Conservation (phyloP, 2,329 filamentous ascomycete genomes). For the Coniochaeta sp. region DNA sequence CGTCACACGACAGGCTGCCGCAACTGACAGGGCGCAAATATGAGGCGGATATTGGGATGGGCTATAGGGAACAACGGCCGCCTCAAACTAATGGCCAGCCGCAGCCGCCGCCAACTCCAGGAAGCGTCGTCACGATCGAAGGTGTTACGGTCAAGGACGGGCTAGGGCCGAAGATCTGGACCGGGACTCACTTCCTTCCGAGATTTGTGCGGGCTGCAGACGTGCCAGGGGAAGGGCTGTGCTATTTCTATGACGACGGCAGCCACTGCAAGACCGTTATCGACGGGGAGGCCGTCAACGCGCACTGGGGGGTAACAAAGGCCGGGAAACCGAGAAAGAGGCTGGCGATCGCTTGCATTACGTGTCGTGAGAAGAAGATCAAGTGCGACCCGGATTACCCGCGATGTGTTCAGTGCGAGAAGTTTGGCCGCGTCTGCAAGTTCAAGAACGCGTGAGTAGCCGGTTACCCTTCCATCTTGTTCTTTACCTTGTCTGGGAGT, state of each 20-base stretch:
- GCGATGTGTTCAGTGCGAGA: constrained; percentile 86
- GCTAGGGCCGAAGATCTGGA: constrained; percentile 62
- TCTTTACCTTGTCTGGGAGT: not conserved
- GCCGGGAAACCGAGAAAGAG: constrained; percentile 89
- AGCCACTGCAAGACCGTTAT: constrained; percentile 76
- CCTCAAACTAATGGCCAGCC: constrained; percentile 13
- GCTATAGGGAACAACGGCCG: constrained; percentile 17
- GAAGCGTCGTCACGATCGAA: constrained; percentile 28
- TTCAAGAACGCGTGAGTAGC: constrained; percentile 77
- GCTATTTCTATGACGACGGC: constrained; percentile 82
- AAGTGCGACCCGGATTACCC: constrained; percentile 87
- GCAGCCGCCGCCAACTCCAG: constrained; percentile 20
- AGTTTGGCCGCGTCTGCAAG: constrained; percentile 78
- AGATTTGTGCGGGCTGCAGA: constrained; percentile 56
- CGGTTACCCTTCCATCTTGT: not conserved
- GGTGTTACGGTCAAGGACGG: constrained; percentile 47
- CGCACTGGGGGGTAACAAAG: constrained; percentile 90
- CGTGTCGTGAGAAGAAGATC: constrained; percentile 94
- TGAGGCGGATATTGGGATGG: constrained; percentile 18
- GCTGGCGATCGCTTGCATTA: constrained; percentile 85
- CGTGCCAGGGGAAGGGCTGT: constrained; percentile 70
- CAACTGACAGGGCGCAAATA: constrained; percentile 26
- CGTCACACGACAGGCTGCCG: constrained; percentile 25
- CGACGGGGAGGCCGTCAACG: constrained; percentile 80
- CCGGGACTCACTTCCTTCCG: constrained; percentile 59